phyloP scores from a whole-genome alignment of 192 early-diverging fungal species.

The Linnemannia hyalina region DNA sequence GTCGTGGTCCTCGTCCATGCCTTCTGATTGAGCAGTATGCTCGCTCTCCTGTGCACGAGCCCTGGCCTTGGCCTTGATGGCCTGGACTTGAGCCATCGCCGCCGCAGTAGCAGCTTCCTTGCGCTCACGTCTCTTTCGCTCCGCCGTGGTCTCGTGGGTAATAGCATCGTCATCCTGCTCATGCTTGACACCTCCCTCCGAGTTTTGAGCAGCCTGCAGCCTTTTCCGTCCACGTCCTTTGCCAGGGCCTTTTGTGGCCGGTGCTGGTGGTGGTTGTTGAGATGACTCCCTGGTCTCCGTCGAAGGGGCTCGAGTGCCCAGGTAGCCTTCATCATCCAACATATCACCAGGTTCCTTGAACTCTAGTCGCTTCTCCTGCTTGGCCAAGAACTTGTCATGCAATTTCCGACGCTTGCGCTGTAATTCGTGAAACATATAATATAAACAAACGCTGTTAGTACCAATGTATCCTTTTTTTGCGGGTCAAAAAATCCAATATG shows the following conservation, averaged over 20 bases:
- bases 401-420: constrained; percentile 53
- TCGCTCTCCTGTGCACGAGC: constrained; percentile 30
- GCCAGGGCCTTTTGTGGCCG: neutral
- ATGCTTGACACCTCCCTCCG: constrained; percentile 19
- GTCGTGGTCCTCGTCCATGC: constrained; percentile 33
- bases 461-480: neutral
- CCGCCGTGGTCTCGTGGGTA: constrained; percentile 42
- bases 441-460: neutral
- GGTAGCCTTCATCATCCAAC: constrained; percentile 36
- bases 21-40: constrained; percentile 17
- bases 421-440: neutral
- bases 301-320: constrained; percentile 18
- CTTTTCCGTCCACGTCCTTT: constrained; percentile 46
- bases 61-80: constrained; percentile 45
- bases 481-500: neutral
- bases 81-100: constrained; percentile 46
- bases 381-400: constrained; percentile 49
- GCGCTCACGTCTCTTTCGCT: constrained; percentile 40
- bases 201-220: constrained; percentile 16
- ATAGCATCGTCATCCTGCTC: constrained; percentile 27
- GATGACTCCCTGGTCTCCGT: constrained; percentile 5
- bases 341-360: constrained; percentile 1
- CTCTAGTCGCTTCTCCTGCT: constrained; percentile 45
- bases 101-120: constrained; percentile 43
- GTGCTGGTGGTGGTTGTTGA: constrained; percentile 5